These are phyloP conservation scores for Cercophora newfieldiana DNA, from an alignment of 495 filamentous ascomycete genomes.

Conservation along the genomic window DNA sequence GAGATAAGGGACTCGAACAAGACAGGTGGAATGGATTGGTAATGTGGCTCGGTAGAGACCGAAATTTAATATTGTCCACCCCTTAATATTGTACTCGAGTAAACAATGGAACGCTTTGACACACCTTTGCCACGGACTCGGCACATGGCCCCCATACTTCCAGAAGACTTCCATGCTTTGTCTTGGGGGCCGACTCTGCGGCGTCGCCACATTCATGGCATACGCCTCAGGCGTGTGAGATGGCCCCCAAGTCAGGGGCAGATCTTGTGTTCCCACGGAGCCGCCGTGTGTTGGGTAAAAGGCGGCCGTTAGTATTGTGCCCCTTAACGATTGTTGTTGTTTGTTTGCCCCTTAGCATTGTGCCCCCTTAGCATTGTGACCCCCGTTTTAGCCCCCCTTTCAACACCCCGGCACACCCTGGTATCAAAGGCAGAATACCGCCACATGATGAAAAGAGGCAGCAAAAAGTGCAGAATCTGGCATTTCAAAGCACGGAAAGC, in stretches of 20 bases:
- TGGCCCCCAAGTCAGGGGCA: neutral
- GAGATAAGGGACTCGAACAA: neutral
- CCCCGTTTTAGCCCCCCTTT: conserved; percentile 13
- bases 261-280: neutral
- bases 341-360: conserved; percentile 31
- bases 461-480: neutral
- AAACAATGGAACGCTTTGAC: conserved; percentile 10
- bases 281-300: conserved; percentile 14
- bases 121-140: neutral
- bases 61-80: conserved; percentile 31
- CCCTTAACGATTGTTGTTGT: neutral
- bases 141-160: conserved; percentile 3
- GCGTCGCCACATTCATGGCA: neutral
- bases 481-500: neutral
- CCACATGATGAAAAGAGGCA: neutral
- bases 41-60: neutral
- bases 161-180: neutral
- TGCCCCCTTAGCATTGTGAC: conserved; percentile 15
- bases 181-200: neutral
- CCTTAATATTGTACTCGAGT: conserved; percentile 31
- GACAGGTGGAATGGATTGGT: neutral
- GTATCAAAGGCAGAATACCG: neutral
- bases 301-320: conserved; percentile 28
- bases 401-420: neutral
- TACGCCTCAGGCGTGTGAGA: neutral